phyloP scores from a whole-genome alignment of 2,329 filamentous ascomycete genomes.

The Elsinoe australis region DNA sequence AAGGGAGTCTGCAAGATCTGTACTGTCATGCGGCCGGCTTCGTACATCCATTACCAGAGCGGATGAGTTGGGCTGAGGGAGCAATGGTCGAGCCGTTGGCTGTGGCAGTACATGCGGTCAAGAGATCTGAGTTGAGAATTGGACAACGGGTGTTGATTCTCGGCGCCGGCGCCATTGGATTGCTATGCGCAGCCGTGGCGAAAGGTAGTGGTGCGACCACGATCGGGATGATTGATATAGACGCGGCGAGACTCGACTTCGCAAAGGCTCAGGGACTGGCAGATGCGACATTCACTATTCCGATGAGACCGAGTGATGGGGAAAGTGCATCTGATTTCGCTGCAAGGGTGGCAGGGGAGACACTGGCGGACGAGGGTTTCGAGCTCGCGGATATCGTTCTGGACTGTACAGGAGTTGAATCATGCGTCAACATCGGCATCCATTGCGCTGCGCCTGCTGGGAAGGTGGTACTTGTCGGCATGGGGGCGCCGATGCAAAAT shows the following conservation, averaged over 20 bases:
- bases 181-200: slow-evolving; percentile 81
- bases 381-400: slow-evolving; percentile 30
- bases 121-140: slow-evolving; percentile 37
- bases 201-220: slow-evolving; percentile 76
- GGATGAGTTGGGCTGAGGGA: slow-evolving; percentile 44
- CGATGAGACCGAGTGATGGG: slow-evolving; percentile 7
- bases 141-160: slow-evolving; percentile 43
- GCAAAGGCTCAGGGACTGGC: slow-evolving; percentile 45
- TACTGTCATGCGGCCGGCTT: slow-evolving; percentile 43
- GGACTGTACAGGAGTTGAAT: slow-evolving; percentile 32
- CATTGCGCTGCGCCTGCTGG: neutral
- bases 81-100: slow-evolving; percentile 48
- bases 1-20: slow-evolving; percentile 44
- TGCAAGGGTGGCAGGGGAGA: neutral
- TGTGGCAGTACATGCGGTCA: slow-evolving; percentile 43
- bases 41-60: slow-evolving; percentile 40
- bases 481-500: slow-evolving; percentile 4
- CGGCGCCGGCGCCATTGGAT: slow-evolving; percentile 56
- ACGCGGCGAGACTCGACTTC: slow-evolving; percentile 69
- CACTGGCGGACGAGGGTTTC: slow-evolving; percentile 25
- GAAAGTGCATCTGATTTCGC: neutral
- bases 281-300: slow-evolving; percentile 24
- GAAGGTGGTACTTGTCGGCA: slow-evolving; percentile 6
- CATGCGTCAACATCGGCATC: slow-evolving; percentile 24
- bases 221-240: slow-evolving; percentile 82